Evolutionary conservation across 2,329 filamentous ascomycete genomes (phyloP).

Genomic region (Colletotrichum simmondsii): DNA sequence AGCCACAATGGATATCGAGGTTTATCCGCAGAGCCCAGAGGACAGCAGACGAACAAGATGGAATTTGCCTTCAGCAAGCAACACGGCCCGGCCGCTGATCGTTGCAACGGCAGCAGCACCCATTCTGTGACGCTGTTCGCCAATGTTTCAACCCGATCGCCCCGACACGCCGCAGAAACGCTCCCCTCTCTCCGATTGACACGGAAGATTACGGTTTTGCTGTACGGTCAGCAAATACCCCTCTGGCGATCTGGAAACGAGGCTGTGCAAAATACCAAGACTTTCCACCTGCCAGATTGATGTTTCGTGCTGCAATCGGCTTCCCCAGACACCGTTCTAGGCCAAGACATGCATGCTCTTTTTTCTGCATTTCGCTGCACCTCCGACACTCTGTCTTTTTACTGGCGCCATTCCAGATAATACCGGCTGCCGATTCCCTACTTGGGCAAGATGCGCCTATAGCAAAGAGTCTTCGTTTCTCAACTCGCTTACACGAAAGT

Average conservation of each 20-base stretch:
- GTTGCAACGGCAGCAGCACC: neutral
- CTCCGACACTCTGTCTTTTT: conserved; percentile 2
- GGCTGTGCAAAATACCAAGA: conserved; percentile 35
- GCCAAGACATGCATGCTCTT: conserved; percentile 20
- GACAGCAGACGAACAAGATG: neutral
- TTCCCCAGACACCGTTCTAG: conserved; percentile 28
- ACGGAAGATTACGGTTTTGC: neutral
- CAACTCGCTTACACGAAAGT: neutral
- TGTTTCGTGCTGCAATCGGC: conserved; percentile 33
- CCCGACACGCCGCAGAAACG: neutral
- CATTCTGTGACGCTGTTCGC: neutral
- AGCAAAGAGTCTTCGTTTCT: neutral
- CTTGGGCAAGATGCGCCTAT: neutral
- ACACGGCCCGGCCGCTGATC: conserved; percentile 2
- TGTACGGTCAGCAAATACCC: conserved; percentile 12
- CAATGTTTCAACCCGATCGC: conserved; percentile 27
- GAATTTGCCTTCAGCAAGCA: conserved; percentile 3
- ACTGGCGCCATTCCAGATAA: neutral
- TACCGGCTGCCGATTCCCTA: conserved; percentile 14
- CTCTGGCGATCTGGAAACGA: conserved; percentile 24
- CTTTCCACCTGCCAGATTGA: conserved; percentile 32
- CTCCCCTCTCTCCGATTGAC: neutral
- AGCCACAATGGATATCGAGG: conserved; percentile 12
- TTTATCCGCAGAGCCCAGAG: neutral
- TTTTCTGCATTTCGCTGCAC: conserved; percentile 26